phyloP scores from a whole-genome alignment of 805 yeast species.

The Yamadazyma ubonensis region DNA sequence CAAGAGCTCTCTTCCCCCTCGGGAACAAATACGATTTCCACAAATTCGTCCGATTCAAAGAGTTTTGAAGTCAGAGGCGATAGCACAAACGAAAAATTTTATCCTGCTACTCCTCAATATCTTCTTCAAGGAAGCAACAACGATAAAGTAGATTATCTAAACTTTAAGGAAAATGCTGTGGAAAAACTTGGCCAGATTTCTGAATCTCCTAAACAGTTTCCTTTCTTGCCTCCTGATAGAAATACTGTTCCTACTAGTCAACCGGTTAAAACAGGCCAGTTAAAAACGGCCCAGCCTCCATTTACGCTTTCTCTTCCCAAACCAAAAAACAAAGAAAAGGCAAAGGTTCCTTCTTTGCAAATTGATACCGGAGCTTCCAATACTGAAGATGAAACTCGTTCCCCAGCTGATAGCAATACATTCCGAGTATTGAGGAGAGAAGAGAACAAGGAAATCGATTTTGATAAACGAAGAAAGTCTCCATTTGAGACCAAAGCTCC shows the following conservation, averaged over 20 bases:
- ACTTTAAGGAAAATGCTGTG: conserved; percentile 45
- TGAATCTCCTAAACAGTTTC: conserved; percentile 13
- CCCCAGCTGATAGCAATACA: conserved; percentile 2
- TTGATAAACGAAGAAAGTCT: conserved; percentile 73
- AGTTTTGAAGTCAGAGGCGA: conserved; percentile 50
- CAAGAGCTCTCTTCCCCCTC: conserved; percentile 36
- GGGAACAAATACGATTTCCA: conserved; percentile 37
- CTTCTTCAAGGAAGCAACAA: conserved; percentile 48
- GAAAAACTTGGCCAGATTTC: conserved; percentile 19
- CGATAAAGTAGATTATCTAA: conserved; percentile 51
- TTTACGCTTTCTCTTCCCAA: conserved; percentile 15
- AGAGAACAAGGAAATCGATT: conserved; percentile 68
- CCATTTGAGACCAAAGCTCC: conserved; percentile 58
- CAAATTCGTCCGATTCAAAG: conserved; percentile 54
- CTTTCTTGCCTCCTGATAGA: conserved; percentile 8
- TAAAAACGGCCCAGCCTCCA: conserved; percentile 10
- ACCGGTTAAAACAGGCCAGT: neutral
- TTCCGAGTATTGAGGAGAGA: conserved; percentile 68
- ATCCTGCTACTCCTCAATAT: conserved; percentile 71
- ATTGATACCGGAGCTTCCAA: conserved; percentile 13
- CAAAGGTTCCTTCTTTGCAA: conserved; percentile 15
- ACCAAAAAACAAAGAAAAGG: conserved; percentile 9
- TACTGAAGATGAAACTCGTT: neutral
- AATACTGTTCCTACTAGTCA: neutral
- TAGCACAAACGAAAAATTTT: conserved; percentile 37